Conservation (phyloP, 1,284 basidiomycete genomes). For the Ustilago trichophora region DNA sequence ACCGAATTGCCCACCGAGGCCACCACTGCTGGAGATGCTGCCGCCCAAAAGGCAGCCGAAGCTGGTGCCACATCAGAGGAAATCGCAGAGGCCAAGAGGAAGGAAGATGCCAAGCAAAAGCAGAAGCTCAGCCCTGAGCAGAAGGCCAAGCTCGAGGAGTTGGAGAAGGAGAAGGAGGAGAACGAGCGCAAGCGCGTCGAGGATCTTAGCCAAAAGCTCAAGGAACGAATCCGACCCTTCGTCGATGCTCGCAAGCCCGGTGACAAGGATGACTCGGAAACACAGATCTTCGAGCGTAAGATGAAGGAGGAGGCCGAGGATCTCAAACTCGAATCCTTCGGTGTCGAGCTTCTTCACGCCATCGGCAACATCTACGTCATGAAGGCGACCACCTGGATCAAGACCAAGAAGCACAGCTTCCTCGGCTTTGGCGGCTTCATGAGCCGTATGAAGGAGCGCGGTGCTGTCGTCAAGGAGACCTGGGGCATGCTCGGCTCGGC, state of each 20-base stretch:
- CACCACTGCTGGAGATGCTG: constrained; percentile 35
- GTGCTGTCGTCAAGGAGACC: constrained; percentile 72
- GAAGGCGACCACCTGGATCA: constrained; percentile 91
- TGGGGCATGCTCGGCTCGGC: constrained; percentile 70
- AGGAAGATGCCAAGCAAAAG: constrained; percentile 68
- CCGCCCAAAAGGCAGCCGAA: constrained; percentile 59
- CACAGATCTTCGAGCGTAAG: constrained; percentile 73
- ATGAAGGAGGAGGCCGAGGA: constrained; percentile 91
- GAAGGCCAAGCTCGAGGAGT: constrained; percentile 63
- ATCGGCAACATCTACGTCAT: constrained; percentile 81
- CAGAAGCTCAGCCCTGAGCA: constrained; percentile 82
- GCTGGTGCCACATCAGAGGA: constrained; percentile 49
- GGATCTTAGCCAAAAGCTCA: constrained; percentile 63
- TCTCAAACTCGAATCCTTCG: constrained; percentile 96
- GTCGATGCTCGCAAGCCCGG: constrained; percentile 80
- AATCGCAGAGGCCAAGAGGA: constrained; percentile 59
- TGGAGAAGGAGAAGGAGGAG: constrained; percentile 66
- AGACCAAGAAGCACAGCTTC: constrained; percentile 76
- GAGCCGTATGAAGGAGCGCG: constrained; percentile 93
- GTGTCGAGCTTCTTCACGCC: constrained; percentile 79
- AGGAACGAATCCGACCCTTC: constrained; percentile 65
- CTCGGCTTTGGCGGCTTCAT: constrained; percentile 88
- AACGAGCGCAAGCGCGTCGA: constrained; percentile 62
- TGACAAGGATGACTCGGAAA: constrained; percentile 82
- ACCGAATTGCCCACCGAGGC: constrained; percentile 31